Evolutionary conservation across 2,329 filamentous ascomycete species (phyloP), one percentile per base, ranked within the genome.

Genomic region (Macrophomina tecta): DNA sequence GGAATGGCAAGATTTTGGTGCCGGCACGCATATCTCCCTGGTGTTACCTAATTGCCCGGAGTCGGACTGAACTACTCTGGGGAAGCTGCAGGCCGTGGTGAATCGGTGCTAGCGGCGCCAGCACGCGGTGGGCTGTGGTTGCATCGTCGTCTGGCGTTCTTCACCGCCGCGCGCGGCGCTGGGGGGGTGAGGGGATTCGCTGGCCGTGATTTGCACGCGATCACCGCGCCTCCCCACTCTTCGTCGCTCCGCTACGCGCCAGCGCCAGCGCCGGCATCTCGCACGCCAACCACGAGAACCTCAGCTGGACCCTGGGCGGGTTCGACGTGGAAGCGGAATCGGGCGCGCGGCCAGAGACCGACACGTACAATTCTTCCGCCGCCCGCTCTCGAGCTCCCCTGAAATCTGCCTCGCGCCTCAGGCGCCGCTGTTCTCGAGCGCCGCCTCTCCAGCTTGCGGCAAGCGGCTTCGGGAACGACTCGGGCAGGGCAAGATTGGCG

Each of bases 181-280:
- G 28, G 58, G 18, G 14, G 28, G 42, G 2, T 38, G 14, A 30
- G 28, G 42, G 55, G 58, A 62, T 62, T 62, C 58, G 58, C 58
- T 62, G 58, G 63, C 51, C n/a, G 58, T 65, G 63, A 65, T 65
- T 65, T 65, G 63, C 63, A 48, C 49, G 49, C 63, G 63, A 65
- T 65, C 63, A 65, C 51, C 63, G 52, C 58, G 40, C 63, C 63
- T 56, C 63, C 63, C 63, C 63, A 65, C 63, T 65, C 51, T 55
- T 56, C 32, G 30, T 46, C 40, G 40, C 51, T 56, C 63, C 30
- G 30, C 38, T 48, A 56, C 51, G 63, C 58, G 58, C 58, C 58
- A 61, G 62, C 49, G 30, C 32, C 62, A 55, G 52, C 34, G n/a
- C 32, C 49, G 12, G 60, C n/a, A 34, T 28, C 61, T 53, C 32